Evolutionary conservation across 306 rosid species (phyloP).

Genomic region (Trichosanthes truncata): DNA sequence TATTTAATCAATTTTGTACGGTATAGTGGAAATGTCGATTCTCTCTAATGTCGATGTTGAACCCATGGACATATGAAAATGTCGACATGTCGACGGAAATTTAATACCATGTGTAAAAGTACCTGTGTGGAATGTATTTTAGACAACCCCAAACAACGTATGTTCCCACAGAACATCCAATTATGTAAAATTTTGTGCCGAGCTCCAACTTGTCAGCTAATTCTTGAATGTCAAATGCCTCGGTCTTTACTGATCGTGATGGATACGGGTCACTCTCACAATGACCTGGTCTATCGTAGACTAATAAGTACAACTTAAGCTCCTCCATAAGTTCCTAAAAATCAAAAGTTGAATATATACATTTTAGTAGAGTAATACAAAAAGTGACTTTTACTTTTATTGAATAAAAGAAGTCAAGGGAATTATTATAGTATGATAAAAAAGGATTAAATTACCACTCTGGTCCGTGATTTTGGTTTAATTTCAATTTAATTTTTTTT

Average conservation of each 20-base stretch:
- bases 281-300: conserved; percentile 73
- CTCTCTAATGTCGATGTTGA: no score
- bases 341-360: neutral
- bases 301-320: conserved; percentile 41
- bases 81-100: no score
- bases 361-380: neutral
- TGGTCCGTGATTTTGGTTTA: no score
- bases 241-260: conserved; percentile 64
- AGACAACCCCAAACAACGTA: conserved; percentile 65
- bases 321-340: conserved; percentile 54
- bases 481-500: no score
- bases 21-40: no score
- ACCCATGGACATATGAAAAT: no score
- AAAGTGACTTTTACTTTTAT: neutral
- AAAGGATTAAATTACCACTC: no score
- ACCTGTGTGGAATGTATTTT: conserved; percentile 74
- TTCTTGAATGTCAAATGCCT: conserved; percentile 80
- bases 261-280: conserved; percentile 88
- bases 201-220: conserved; percentile 61
- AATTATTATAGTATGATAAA: no score
- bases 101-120: no score
- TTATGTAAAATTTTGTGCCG: conserved; percentile 50
- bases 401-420: no score
- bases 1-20: no score
- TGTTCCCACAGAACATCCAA: conserved; percentile 66